Percentiles rank a stretch among this genome's conserved stretches.
Evolutionary conservation across 371 early-diverging fungal species (phyloP).

Genomic region (Chytridium lagenaria): DNA sequence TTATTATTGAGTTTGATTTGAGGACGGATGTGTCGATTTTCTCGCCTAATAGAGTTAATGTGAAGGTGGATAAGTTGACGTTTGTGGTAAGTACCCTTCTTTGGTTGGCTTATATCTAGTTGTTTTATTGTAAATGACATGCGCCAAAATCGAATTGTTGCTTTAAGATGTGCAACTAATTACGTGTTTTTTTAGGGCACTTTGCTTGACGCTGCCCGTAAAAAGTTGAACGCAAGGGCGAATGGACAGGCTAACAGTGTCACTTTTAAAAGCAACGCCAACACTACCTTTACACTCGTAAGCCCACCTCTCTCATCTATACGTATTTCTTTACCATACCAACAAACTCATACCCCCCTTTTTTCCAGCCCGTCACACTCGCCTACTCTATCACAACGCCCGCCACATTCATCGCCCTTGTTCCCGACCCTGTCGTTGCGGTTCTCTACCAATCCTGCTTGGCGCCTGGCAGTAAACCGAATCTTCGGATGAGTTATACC

Average conservation of each 20-base stretch:
- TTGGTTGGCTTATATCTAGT: too few relatives aligned
- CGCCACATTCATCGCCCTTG: not conserved
- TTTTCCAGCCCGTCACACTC: constrained; percentile 13
- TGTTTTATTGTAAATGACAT: too few relatives aligned
- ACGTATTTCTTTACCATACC: too few relatives aligned
- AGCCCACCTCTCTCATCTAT: not conserved
- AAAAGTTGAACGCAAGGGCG: constrained; percentile 12
- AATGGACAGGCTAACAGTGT: constrained; percentile 19
- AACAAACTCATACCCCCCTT: too few relatives aligned
- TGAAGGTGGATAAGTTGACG: constrained; percentile 16
- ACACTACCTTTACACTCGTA: constrained; percentile 24
- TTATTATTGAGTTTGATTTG: constrained; percentile 23
- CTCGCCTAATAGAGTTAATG: constrained; percentile 26
- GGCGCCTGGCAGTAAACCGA: not conserved
- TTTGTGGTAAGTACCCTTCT: constrained; percentile 12
- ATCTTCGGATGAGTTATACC: constrained; percentile 21
- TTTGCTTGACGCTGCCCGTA: not conserved
- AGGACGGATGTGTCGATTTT: constrained; percentile 29
- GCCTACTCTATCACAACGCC: constrained; percentile 24
- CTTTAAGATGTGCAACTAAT: too few relatives aligned
- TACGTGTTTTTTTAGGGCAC: not conserved
- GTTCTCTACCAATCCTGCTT: constrained; percentile 14
- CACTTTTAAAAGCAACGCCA: constrained; percentile 7
- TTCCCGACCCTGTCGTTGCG: constrained; percentile 17
- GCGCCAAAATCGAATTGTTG: too few relatives aligned